These are phyloP conservation scores for Cryptosporidium andersoni DNA, from an alignment of 169 alveolate species.

Conservation along the genomic window DNA sequence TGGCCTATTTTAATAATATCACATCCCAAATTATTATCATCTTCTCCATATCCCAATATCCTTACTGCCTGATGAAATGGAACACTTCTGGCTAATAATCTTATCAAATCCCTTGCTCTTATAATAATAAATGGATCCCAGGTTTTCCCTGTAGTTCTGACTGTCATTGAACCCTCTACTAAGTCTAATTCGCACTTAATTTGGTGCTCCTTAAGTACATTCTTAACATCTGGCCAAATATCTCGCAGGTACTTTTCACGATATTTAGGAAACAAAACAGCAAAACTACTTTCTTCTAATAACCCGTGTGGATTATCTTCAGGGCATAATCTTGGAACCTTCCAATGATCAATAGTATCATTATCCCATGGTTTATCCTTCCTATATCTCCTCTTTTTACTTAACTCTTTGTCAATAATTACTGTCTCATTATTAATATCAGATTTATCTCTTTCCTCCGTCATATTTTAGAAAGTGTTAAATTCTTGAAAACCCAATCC, in stretches of 20 bases:
- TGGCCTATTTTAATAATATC: conserved; percentile 98
- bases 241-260: conserved; percentile 97
- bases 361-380: conserved; percentile 99
- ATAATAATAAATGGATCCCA: conserved; percentile 97
- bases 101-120: conserved; percentile 96
- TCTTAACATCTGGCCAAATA: conserved; percentile 92
- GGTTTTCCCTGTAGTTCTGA: conserved; percentile 95
- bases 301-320: conserved; percentile 92
- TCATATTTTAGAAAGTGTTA: too few species aligned
- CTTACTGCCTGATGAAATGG: conserved; percentile 98
- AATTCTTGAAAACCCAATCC: too few species aligned
- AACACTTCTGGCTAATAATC: conserved; percentile 96
- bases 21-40: conserved; percentile 77
- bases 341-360: conserved; percentile 98
- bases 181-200: conserved; percentile 95
- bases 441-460: too few species aligned
- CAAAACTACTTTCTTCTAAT: conserved; percentile 96
- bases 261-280: conserved; percentile 96
- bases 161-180: conserved; percentile 99
- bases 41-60: conserved; percentile 88
- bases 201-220: conserved; percentile 86
- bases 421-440: not conserved
- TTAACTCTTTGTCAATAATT: not conserved
- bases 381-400: conserved; percentile 90
- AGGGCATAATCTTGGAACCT: conserved; percentile 82